Evolutionary conservation across 495 filamentous ascomycete genomes (phyloP).

Genomic region (Penicillium verhagenii): DNA sequence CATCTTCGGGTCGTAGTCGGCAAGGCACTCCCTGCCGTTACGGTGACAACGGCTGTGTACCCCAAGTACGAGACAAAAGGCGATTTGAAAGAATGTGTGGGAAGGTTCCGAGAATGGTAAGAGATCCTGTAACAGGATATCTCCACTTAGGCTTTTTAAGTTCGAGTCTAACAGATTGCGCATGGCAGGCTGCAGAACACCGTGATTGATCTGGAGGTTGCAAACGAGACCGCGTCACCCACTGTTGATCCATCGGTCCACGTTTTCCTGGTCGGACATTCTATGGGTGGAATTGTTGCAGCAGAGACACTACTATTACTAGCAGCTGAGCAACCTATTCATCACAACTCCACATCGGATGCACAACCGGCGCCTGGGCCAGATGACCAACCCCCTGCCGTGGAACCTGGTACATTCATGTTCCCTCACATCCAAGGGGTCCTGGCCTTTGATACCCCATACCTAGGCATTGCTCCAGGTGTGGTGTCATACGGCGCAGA

Average conservation of each 20-base stretch:
- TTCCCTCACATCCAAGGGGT: slow-evolving; percentile 76
- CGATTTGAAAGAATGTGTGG: slow-evolving; percentile 77
- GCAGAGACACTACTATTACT: slow-evolving; percentile 79
- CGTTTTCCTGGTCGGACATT: slow-evolving; percentile 83
- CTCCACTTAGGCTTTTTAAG: neutral
- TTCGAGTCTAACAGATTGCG: neutral
- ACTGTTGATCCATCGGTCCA: slow-evolving; percentile 87
- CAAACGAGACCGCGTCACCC: slow-evolving; percentile 74
- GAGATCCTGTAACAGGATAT: neutral
- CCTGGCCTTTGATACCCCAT: slow-evolving; percentile 94
- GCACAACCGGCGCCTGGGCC: slow-evolving; percentile 9
- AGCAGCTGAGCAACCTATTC: slow-evolving; percentile 65
- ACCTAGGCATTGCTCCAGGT: slow-evolving; percentile 82
- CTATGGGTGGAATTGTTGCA: slow-evolving; percentile 96
- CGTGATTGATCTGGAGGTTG: slow-evolving; percentile 93
- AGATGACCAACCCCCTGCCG: slow-evolving; percentile 23
- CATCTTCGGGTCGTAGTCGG: slow-evolving; percentile 69
- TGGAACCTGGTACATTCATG: slow-evolving; percentile 48
- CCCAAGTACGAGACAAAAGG: slow-evolving; percentile 91
- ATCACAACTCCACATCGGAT: slow-evolving; percentile 23
- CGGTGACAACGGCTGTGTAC: slow-evolving; percentile 70
- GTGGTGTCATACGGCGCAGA: slow-evolving; percentile 90
- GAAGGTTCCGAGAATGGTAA: slow-evolving; percentile 82
- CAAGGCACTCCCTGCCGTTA: slow-evolving; percentile 70
- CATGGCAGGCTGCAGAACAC: slow-evolving; percentile 76